Evolutionary conservation across 139 green algal species (phyloP), one percentile per base, ranked within the genome.

Genomic region (Mychonastes homosphaera): DNA sequence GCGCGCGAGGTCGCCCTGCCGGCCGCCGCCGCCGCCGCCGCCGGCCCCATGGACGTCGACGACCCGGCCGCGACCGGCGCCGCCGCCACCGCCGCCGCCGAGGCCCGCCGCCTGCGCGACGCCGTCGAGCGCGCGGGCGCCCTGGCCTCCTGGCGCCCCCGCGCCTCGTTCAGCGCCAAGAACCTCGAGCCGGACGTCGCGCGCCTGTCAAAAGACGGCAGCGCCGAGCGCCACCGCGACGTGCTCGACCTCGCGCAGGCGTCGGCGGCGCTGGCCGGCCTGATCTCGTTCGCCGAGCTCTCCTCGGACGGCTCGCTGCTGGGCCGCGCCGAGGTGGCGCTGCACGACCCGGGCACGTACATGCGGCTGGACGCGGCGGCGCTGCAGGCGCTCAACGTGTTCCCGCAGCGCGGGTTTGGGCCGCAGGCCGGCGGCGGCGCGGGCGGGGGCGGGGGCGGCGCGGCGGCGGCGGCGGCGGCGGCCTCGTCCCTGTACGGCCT

Each of bases 351-450:
- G 5, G 76, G 68, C 36, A 67, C 51, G 29, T 80, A 75, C 63
- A 84, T 86, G 73, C 72, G 79, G n/a, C 59, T 87, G 33, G 82
- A 91, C 46, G 58, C 75, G 23, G 75, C 83, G 27, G 87, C 87
- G 1, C 67, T 90, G 67, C 68, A 73, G 5, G 91, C 92, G 3
- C 81, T 98, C 12, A 95, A 98, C 56, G 84, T 98, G 43, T 65
- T 95, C n/a, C 78, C 79, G 4, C 36, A 52, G 64, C 64, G 18
- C 60, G 68, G 12, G 56, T 39, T 3, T 15, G 15, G 12, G 26
- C 29, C 12, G 24, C n/a, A n/a, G n/a, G n/a, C n/a, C n/a, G n/a
- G n/a, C n/a, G n/a, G n/a, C n/a, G n/a, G n/a, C n/a, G n/a, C n/a
- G n/a, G n/a, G n/a, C n/a, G n/a, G n/a, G n/a, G n/a, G n/a, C n/a